phyloP scores from a whole-genome alignment of 257 asterid genomes.

The Rubia yunnanensis region DNA sequence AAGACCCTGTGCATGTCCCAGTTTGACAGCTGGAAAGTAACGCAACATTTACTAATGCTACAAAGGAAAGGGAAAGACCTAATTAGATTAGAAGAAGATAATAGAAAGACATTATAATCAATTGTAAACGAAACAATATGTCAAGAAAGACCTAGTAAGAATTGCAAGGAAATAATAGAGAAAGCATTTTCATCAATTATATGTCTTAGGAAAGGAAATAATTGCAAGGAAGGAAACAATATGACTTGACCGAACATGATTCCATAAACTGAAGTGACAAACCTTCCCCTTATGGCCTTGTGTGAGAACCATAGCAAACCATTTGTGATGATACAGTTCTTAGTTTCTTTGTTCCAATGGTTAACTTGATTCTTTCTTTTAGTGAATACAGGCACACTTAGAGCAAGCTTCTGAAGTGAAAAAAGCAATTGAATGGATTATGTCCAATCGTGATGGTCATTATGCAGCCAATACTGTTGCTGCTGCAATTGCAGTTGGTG shows the following conservation, averaged over 20 bases:
- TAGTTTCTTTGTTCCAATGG: constrained; percentile 17
- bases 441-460: constrained; percentile 89
- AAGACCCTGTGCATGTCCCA: background rate
- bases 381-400: constrained; percentile 98
- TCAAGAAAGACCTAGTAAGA: no score
- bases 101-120: no score
- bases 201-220: background rate
- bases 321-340: background rate
- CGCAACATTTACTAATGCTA: background rate
- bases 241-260: background rate
- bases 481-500: constrained; percentile 96
- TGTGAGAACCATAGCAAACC: background rate
- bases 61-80: no score
- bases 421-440: constrained; percentile 88
- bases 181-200: background rate
- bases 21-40: background rate
- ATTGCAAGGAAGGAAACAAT: background rate
- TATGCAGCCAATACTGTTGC: constrained; percentile 98
- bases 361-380: constrained; percentile 73
- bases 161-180: background rate
- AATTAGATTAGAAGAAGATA: no score
- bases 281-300: background rate
- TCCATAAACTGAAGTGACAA: background rate
- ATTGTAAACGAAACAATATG: no score
- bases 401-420: constrained; percentile 90